A percentile compares a stretch with the other conserved stretches of the same genome.
These are phyloP conservation scores for Gynandropsis gynandra DNA, from an alignment of 345 rosid genomes.

Conservation along the genomic window DNA sequence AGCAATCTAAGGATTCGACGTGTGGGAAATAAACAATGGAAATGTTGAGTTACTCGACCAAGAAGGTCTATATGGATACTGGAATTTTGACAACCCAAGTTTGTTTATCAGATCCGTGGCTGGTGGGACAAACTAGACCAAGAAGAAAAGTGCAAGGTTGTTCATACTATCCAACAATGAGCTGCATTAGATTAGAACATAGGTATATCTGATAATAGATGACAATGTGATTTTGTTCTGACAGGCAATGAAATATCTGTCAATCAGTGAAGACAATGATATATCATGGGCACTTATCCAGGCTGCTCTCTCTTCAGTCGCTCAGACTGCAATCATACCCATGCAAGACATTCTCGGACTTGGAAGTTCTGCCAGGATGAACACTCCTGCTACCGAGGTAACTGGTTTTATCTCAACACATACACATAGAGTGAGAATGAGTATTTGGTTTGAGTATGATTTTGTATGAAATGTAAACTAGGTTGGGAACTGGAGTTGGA, in stretches of 20 bases:
- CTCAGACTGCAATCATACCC: constrained; percentile 69
- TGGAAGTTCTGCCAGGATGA: constrained; percentile 81
- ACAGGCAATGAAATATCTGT: constrained; percentile 64
- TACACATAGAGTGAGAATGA: not conserved
- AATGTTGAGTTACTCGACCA: not conserved
- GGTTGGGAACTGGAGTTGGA: constrained; percentile 94
- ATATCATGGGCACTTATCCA: constrained; percentile 61
- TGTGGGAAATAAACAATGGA: no score
- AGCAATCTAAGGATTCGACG: not conserved
- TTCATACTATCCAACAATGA: not conserved
- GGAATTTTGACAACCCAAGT: not conserved
- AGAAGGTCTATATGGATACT: no score
- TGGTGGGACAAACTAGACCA: constrained; percentile 72
- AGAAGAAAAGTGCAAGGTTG: constrained; percentile 58
- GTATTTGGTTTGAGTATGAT: constrained; percentile 3
- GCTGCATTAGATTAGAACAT: not conserved
- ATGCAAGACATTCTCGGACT: constrained; percentile 89
- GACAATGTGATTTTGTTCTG: not conserved
- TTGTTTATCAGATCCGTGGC: constrained; percentile 48
- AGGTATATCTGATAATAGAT: constrained; percentile 1
- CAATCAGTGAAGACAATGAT: constrained; percentile 42
- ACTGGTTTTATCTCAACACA: not conserved
- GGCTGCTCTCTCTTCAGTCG: constrained; percentile 61
- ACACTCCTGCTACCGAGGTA: constrained; percentile 86
- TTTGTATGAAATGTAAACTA: constrained; percentile 17